These are phyloP conservation scores for Vigna reflexopilosa DNA, from an alignment of 306 rosid species.

Conservation along the genomic window DNA sequence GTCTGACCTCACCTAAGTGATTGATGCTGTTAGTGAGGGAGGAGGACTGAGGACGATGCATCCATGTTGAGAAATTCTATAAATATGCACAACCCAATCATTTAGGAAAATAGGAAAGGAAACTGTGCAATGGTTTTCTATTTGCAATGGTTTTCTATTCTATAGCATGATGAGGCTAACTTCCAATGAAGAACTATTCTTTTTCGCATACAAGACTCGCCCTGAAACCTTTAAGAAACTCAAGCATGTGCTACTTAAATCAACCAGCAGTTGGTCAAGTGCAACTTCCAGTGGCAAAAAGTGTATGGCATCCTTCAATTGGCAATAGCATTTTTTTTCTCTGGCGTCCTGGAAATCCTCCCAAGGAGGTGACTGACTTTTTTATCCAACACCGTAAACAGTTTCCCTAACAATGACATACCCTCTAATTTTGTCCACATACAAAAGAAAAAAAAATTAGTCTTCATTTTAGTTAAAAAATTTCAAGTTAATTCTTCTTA, in stretches of 20 bases:
- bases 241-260: not conserved
- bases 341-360: too few relatives aligned
- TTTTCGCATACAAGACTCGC: not conserved
- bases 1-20: slow-evolving; percentile 5
- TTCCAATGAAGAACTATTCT: not conserved
- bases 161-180: not conserved
- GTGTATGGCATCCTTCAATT: slow-evolving; percentile 17
- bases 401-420: too few relatives aligned
- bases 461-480: too few relatives aligned
- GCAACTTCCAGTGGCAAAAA: slow-evolving; percentile 14
- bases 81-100: slow-evolving; percentile 2
- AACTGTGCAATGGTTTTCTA: not conserved
- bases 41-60: slow-evolving; percentile 16
- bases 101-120: not conserved
- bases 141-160: not conserved
- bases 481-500: too few relatives aligned
- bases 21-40: slow-evolving; percentile 8
- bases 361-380: too few relatives aligned
- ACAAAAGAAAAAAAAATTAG: too few relatives aligned
- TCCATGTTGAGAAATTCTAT: slow-evolving; percentile 28
- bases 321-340: too few relatives aligned
- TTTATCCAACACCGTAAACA: too few relatives aligned
- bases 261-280: not conserved
- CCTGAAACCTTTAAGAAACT: not conserved
- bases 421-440: too few relatives aligned